A percentile compares a stretch with the other conserved stretches of the same genome.
These are phyloP conservation scores for Eucalyptus tenuipes DNA, from an alignment of 345 rosid genomes.

Conservation along the genomic window DNA sequence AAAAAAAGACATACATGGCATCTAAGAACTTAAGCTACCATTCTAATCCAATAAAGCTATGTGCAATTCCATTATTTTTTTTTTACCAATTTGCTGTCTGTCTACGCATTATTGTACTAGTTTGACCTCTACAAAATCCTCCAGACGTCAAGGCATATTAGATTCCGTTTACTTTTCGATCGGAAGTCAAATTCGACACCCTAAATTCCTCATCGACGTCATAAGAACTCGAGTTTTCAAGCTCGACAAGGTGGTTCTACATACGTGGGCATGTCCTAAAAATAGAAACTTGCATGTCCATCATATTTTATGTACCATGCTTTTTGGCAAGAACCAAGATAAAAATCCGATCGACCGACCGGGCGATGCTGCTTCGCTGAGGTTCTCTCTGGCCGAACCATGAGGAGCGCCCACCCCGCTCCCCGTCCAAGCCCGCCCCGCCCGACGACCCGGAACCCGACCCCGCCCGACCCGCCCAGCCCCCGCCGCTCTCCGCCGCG, in stretches of 20 bases:
- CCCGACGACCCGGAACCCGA: conserved; percentile 19
- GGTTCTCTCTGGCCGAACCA: background rate
- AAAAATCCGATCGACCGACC: background rate
- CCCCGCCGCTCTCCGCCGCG: conserved; percentile 7
- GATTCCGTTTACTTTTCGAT: background rate
- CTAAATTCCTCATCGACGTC: background rate
- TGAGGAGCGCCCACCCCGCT: conserved; percentile 13
- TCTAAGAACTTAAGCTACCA: background rate
- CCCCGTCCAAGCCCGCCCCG: conserved; percentile 3
- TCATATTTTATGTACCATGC: background rate
- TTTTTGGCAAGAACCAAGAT: background rate
- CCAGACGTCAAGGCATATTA: background rate
- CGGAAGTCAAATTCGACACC: background rate
- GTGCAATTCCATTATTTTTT: background rate
- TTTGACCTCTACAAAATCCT: background rate
- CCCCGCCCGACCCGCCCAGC: background rate
- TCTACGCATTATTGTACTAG: background rate
- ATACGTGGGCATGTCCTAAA: background rate
- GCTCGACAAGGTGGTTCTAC: background rate
- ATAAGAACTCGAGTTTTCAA: background rate
- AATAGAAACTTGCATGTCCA: background rate
- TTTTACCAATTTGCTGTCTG: background rate
- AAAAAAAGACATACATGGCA: background rate
- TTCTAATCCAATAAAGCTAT: background rate
- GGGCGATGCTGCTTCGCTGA: background rate